Percentiles rank a stretch among this genome's conserved stretches.
These are phyloP conservation scores for Dendrocalamus sinicus DNA, from an alignment of 176 grass and related monocot genomes.

Conservation along the genomic window DNA sequence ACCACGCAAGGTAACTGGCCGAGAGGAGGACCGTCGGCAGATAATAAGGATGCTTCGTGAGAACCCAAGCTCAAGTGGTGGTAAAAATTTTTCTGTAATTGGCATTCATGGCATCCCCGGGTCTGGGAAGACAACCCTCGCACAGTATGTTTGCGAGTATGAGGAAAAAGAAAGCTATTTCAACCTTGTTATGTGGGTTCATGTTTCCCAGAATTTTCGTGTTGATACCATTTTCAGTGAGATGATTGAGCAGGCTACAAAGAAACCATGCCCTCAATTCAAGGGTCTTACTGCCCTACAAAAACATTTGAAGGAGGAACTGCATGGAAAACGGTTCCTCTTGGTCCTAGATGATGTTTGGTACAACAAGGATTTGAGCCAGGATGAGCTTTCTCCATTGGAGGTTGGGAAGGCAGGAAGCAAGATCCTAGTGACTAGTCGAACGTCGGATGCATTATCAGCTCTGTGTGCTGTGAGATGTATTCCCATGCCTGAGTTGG, in stretches of 20 bases:
- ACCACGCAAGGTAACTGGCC: background rate
- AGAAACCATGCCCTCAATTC: no score
- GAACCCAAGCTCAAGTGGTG: background rate
- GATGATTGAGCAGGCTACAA: background rate
- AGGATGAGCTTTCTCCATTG: no score
- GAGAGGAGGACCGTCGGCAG: background rate
- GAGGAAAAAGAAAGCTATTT: background rate
- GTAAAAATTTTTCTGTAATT: no score
- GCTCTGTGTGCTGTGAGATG: background rate
- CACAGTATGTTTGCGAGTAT: background rate
- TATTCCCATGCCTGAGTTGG: background rate
- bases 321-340: background rate
- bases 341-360: no score
- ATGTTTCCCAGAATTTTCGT: background rate
- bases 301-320: background rate
- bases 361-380: no score
- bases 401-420: constrained; percentile 7
- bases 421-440: constrained; percentile 40
- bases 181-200: no score
- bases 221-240: background rate
- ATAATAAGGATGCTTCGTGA: background rate
- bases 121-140: constrained; percentile 1
- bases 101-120: background rate
- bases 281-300: background rate
- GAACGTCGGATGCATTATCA: background rate